Evolutionary conservation across 768 basidiomycete genomes (phyloP).

Genomic region (Gymnopilus junonius): DNA sequence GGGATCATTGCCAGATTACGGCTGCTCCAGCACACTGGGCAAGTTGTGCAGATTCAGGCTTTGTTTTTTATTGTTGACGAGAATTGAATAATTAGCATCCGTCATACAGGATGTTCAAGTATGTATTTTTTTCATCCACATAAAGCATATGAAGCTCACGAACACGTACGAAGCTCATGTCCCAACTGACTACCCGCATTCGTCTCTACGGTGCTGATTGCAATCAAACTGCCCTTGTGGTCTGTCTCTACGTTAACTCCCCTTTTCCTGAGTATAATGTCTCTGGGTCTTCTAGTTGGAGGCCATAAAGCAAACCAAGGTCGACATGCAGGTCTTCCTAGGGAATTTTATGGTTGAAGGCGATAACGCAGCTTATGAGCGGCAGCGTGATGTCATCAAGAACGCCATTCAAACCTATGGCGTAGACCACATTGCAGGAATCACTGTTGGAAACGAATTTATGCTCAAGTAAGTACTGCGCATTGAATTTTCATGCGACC

Average conservation of each 20-base stretch:
- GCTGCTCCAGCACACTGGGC: slow-evolving; percentile 64
- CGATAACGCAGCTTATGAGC: slow-evolving; percentile 63
- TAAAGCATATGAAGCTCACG: slow-evolving; percentile 13
- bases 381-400: slow-evolving; percentile 70
- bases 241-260: slow-evolving; percentile 31
- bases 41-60: slow-evolving; percentile 5
- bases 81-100: slow-evolving; percentile 40
- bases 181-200: slow-evolving; percentile 80
- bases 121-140: slow-evolving; percentile 13
- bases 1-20: slow-evolving; percentile 60
- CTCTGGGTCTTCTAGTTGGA: slow-evolving; percentile 56
- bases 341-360: slow-evolving; percentile 70
- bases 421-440: slow-evolving; percentile 70
- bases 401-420: slow-evolving; percentile 80
- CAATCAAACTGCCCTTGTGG: slow-evolving; percentile 79
- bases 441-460: slow-evolving; percentile 93
- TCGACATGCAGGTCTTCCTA: slow-evolving; percentile 79
- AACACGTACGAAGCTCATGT: slow-evolving; percentile 57
- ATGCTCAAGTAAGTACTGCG: slow-evolving; percentile 76
- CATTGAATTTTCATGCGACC: background rate
- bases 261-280: background rate
- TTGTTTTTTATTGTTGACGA: background rate
- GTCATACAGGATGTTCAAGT: slow-evolving; percentile 78
- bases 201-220: slow-evolving; percentile 90
- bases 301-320: slow-evolving; percentile 88